These are phyloP conservation scores for Globisporangium nodosum DNA, from an alignment of 352 stramenopile genomes.

Conservation along the genomic window DNA sequence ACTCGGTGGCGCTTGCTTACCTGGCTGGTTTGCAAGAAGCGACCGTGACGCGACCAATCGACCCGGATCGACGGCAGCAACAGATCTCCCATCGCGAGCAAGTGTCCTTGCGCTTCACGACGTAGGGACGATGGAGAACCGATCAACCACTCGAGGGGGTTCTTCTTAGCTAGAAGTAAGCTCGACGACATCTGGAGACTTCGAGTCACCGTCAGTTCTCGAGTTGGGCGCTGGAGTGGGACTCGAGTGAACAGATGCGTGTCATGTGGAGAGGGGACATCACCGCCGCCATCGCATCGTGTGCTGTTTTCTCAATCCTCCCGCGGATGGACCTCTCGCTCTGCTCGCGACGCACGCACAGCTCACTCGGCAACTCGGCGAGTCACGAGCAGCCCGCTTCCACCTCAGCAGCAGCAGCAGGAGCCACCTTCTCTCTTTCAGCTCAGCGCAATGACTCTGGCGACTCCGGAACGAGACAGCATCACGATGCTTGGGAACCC, in stretches of 20 bases:
- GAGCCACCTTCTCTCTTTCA: neutral
- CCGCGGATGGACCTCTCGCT: neutral
- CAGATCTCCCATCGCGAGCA: too few species aligned
- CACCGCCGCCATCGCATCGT: neutral
- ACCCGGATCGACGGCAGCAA: too few species aligned
- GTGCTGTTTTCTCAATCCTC: too few species aligned
- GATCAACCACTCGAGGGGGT: too few species aligned
- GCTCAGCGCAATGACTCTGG: slow-evolving; percentile 4
- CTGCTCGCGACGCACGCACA: neutral
- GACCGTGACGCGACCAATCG: too few species aligned
- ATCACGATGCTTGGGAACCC: slow-evolving; percentile 13
- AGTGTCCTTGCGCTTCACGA: too few species aligned
- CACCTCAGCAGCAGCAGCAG: neutral
- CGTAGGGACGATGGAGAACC: too few species aligned
- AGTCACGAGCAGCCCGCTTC: neutral
- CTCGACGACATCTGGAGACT: too few species aligned
- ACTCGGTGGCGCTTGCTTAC: neutral
- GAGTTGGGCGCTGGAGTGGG: neutral
- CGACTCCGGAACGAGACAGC: slow-evolving; percentile 12
- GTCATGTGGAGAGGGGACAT: neutral
- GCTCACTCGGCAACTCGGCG: neutral
- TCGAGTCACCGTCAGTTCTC: too few species aligned
- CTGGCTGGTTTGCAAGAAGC: too few species aligned
- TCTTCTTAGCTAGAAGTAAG: too few species aligned
- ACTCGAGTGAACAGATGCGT: neutral